These are phyloP conservation scores for Boletus vinaceobasis DNA, from an alignment of 768 basidiomycete species.

Conservation along the genomic window DNA sequence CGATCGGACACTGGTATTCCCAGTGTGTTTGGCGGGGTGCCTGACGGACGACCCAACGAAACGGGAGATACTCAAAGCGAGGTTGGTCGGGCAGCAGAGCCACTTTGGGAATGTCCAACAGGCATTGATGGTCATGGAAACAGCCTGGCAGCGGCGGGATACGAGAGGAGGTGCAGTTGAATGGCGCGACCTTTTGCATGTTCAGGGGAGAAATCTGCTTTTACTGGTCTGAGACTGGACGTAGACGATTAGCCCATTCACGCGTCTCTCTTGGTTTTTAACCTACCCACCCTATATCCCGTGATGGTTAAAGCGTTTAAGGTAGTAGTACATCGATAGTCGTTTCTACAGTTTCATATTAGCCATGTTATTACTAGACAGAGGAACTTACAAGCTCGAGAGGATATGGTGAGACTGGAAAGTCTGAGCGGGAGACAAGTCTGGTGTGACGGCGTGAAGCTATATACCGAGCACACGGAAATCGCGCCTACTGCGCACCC, in stretches of 20 bases:
- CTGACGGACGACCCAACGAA: slow-evolving; percentile 63
- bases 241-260: neutral
- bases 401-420: neutral
- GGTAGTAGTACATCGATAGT: slow-evolving; percentile 19
- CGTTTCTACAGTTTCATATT: slow-evolving; percentile 10
- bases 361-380: slow-evolving; percentile 2
- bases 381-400: neutral
- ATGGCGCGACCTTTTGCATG: slow-evolving; percentile 51
- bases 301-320: slow-evolving; percentile 1
- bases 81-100: slow-evolving; percentile 52
- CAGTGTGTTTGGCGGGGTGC: slow-evolving; percentile 69
- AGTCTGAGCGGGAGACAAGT: neutral
- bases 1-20: slow-evolving; percentile 70
- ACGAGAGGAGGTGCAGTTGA: slow-evolving; percentile 50
- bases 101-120: slow-evolving; percentile 60
- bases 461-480: slow-evolving; percentile 33
- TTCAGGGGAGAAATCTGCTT: slow-evolving; percentile 29
- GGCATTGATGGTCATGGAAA: slow-evolving; percentile 59
- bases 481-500: slow-evolving; percentile 19
- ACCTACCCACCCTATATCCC: slow-evolving; percentile 17
- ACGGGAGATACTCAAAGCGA: slow-evolving; percentile 56
- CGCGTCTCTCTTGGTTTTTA: slow-evolving; percentile 9
- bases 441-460: neutral
- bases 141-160: slow-evolving; percentile 67
- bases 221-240: slow-evolving; percentile 27